Percentiles rank a stretch among this genome's conserved stretches.
Evolutionary conservation across 805 yeast genomes (phyloP).

Genomic region (Yueomyces sp.): DNA sequence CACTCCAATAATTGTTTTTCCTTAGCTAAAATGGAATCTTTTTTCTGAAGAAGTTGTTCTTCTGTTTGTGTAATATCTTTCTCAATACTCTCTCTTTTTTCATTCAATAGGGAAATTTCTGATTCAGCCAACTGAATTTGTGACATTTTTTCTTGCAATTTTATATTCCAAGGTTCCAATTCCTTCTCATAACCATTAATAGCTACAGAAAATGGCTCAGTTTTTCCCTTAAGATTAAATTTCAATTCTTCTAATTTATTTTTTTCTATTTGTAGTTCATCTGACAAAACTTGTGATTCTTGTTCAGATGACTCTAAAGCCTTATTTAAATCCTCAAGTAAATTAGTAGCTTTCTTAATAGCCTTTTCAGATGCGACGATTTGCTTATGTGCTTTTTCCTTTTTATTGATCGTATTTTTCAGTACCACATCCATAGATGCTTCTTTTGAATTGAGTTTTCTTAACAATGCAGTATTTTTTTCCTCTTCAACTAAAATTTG

Average conservation of each 20-base stretch:
- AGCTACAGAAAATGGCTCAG: conserved; percentile 50
- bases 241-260: conserved; percentile 49
- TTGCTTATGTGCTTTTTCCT: conserved; percentile 44
- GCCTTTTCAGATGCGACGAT: conserved; percentile 35
- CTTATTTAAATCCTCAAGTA: conserved; percentile 31
- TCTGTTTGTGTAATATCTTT: conserved; percentile 34
- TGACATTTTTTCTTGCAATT: conserved; percentile 48
- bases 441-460: conserved; percentile 36
- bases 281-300: conserved; percentile 34
- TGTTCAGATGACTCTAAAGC: conserved; percentile 31
- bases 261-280: conserved; percentile 39
- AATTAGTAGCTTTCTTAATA: conserved; percentile 31
- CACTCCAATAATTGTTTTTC: conserved; percentile 34
- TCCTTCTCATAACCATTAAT: conserved; percentile 50
- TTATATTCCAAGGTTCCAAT: conserved; percentile 73
- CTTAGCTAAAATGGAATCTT: conserved; percentile 35
- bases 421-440: conserved; percentile 66
- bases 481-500: not conserved
- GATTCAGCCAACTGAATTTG: conserved; percentile 53
- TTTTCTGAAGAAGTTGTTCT: conserved; percentile 31
- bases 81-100: conserved; percentile 31
- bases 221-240: conserved; percentile 55
- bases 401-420: conserved; percentile 49
- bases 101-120: conserved; percentile 44
- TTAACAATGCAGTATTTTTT: conserved; percentile 11